Evolutionary conservation across 176 grass and related monocot species (phyloP), one percentile per base, ranked within the genome.

Genomic region (Puccinellia tenuiflora): DNA sequence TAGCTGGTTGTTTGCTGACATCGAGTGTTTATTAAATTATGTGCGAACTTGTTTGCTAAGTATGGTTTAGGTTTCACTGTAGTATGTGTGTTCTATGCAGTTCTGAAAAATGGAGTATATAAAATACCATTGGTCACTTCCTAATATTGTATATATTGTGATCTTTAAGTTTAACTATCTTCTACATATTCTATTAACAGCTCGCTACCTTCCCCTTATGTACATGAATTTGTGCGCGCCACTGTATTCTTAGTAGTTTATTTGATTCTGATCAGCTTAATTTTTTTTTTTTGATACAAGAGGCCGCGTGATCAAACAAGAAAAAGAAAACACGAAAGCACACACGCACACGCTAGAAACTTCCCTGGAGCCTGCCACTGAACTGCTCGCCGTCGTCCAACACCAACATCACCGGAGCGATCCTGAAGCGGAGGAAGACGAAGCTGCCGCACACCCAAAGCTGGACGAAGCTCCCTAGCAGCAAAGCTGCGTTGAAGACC

Each of bases 21-120:
- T 40, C 13, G 7, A 47, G n/a, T 37, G 7, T 75, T 85, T 33
- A 35, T 88, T 79, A 7, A 73, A 73, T 50, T 80, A 30, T 60
- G 40, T 15, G 35, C 1, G 10, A 56, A 43, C 12, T 54, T 26
- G 25, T 33, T 55, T 17, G 24, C 75, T 67, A 21, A 24, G 76
- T 42, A 51, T 73, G 34, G 9, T 84, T 6, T 63, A 63, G 25
- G 53, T 46, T 63, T 33, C 26, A 17, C 51, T 73, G 43, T 68
- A 65, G 34, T 37, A 10, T 56, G 21, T 76, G 11, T 76, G 15
- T 21, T 22, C 17, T 3, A 15, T 62, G 57, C 13, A 43, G 11
- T 64, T 65, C 11, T 60, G 25, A 43, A 34, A 34, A 15, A 15
- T 45, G 43, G 14, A 63, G 28, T 31, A 47, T 16, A 47, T 47